Evolutionary conservation across 1,284 basidiomycete species (phyloP).

Genomic region (Marasmius oreades): DNA sequence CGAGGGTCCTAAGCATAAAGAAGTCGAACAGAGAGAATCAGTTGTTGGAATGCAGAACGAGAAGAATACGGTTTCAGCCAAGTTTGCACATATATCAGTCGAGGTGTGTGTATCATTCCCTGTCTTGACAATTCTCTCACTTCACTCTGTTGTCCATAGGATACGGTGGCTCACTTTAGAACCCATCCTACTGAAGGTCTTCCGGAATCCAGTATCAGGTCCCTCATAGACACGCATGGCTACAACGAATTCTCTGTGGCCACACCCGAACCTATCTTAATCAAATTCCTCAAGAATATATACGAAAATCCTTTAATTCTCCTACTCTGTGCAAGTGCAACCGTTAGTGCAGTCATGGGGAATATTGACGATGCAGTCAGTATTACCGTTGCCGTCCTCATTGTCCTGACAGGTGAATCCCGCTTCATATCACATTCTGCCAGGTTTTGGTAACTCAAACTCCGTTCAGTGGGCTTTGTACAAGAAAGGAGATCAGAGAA

Average conservation of each 20-base stretch:
- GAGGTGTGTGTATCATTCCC: constrained; percentile 44
- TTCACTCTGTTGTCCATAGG: constrained; percentile 35
- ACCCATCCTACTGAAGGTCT: constrained; percentile 67
- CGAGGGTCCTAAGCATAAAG: constrained; percentile 25
- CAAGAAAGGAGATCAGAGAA: constrained; percentile 96
- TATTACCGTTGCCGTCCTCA: constrained; percentile 90
- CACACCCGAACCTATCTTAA: constrained; percentile 71
- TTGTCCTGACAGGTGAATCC: constrained; percentile 83
- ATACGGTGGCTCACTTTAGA: constrained; percentile 63
- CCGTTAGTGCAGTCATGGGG: constrained; percentile 86
- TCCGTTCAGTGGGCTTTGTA: constrained; percentile 80
- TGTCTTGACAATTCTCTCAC: background rate
- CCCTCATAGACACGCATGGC: constrained; percentile 70
- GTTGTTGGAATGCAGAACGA: constrained; percentile 13
- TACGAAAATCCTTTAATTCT: constrained; percentile 93
- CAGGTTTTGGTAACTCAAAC: background rate
- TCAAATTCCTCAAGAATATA: constrained; percentile 92
- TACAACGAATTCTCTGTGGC: constrained; percentile 96
- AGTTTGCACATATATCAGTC: constrained; percentile 51
- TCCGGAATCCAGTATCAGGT: constrained; percentile 56
- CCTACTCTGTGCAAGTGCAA: constrained; percentile 83
- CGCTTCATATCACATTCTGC: background rate
- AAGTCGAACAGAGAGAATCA: constrained; percentile 14
- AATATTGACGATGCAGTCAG: constrained; percentile 93
- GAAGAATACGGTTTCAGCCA: constrained; percentile 50